Conservation (phyloP, 441 rosid species). For the Adansonia madagascariensis region DNA sequence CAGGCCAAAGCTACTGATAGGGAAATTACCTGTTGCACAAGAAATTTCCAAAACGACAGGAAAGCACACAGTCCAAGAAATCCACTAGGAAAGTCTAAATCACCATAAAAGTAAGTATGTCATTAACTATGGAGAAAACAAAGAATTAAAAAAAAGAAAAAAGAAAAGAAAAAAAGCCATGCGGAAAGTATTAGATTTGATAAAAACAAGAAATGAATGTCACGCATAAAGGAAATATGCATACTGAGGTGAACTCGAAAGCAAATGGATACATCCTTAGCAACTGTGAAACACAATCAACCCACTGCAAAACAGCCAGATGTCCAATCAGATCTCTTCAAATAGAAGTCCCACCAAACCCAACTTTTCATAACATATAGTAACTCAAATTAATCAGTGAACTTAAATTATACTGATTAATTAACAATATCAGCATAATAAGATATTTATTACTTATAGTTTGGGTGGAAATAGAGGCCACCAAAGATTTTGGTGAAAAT, state of each 20-base stretch:
- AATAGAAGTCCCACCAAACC: neutral
- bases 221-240: conserved; percentile 29
- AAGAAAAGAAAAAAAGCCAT: neutral
- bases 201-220: neutral
- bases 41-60: conserved; percentile 96
- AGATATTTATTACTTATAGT: conserved; percentile 1
- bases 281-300: conserved; percentile 93
- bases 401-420: neutral
- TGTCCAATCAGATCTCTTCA: conserved; percentile 11
- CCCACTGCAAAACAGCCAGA: conserved; percentile 78
- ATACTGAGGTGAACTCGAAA: conserved; percentile 93
- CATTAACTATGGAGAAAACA: conserved; percentile 25
- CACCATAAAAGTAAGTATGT: conserved; percentile 30
- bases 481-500: neutral
- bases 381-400: neutral
- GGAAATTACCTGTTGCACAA: conserved; percentile 80
- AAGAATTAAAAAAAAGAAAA: neutral
- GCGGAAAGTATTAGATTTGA: neutral
- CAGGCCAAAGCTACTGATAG: conserved; percentile 7
- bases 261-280: conserved; percentile 96
- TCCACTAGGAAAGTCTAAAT: conserved; percentile 92
- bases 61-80: conserved; percentile 82
- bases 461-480: neutral
- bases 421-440: neutral
- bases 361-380: neutral